Evolutionary conservation across 2,329 filamentous ascomycete species (phyloP).

Genomic region (Diaporthe aspalathi): DNA sequence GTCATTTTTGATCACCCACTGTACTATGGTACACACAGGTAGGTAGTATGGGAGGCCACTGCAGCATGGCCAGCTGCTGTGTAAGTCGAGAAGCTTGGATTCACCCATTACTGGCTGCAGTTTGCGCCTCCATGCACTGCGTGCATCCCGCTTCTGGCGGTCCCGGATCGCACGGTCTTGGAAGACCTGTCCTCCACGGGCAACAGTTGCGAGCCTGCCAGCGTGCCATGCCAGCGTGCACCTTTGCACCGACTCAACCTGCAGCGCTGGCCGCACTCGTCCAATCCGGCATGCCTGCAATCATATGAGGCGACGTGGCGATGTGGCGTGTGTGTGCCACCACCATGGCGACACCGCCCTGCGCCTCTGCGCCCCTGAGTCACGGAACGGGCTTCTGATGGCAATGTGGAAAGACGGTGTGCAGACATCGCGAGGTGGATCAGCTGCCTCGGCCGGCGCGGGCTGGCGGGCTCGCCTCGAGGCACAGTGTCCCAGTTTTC

Average conservation of each 20-base stretch:
- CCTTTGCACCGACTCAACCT: no score
- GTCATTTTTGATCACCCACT: no score
- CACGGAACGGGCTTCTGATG: conserved; percentile 19
- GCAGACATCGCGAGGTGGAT: conserved; percentile 29
- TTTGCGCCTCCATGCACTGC: conserved; percentile 15
- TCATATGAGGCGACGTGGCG: neutral
- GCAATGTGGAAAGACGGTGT: conserved; percentile 29
- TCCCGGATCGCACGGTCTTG: conserved; percentile 21
- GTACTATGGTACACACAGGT: no score
- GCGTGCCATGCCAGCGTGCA: neutral
- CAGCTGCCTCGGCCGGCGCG: conserved; percentile 15
- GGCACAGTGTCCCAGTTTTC: conserved; percentile 13
- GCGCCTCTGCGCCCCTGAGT: conserved; percentile 27
- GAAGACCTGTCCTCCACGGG: conserved; percentile 18
- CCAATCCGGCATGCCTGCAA: neutral
- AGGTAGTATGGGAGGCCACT: conserved; percentile 2
- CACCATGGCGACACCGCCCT: conserved; percentile 13
- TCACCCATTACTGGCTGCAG: conserved; percentile 24
- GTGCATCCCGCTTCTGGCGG: conserved; percentile 18
- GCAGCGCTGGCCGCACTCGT: neutral
- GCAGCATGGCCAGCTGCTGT: conserved; percentile 30
- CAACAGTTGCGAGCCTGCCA: conserved; percentile 14
- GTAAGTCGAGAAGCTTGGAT: conserved; percentile 21
- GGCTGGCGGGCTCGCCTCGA: conserved; percentile 23
- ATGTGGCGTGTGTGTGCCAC: conserved; percentile 7